Evolutionary conservation across 2,329 filamentous ascomycete genomes (phyloP), one percentile per base, ranked within the genome.

Genomic region (Trichoderma atroviride): DNA sequence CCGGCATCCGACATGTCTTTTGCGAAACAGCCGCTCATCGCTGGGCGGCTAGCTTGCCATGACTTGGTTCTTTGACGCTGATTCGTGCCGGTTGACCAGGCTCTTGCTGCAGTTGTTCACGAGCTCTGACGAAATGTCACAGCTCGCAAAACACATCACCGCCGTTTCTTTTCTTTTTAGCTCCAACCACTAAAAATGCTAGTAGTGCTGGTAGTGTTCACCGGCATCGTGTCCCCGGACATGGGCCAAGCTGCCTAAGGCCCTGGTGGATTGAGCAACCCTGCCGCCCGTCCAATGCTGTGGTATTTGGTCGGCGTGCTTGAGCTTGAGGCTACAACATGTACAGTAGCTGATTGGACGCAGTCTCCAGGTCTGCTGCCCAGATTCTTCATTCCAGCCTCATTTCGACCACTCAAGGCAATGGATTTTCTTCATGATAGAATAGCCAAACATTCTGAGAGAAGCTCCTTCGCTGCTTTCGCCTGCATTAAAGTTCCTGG

Each of bases 191-290:
- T 31, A 29, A 43, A 53, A 43, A 52, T n/a, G n/a, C 43, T 50
- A 69, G n/a, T 40, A 56, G 56, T n/a, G 19, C 19, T 43, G n/a
- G 40, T 43, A n/a, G 40, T 43, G 19, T 43, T 65, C 68, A n/a
- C 68, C 68, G 62, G 68, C 68, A 60, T 35, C 68, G 24, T 37
- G 68, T 61, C 62, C 68, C 68, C 68, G 62, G 68, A 67, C 68
- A 53, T 24, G 35, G 31, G 61, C 68, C 53, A 70, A 67, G 33
- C 43, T 55, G 33, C 59, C 24, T 65, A 58, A 37, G 52, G 27
- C 52, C 57, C 31, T 62, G 60, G 62, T 37, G 60, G 33, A 58
- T 16, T 31, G 40, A 53, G 59, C 16, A 62, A 64, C 53, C 47
- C 59, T 56, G 60, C 52, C 31, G 52, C 40, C 43, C 35, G 27